A percentile compares a stretch with the other conserved stretches of the same genome.
Conservation (phyloP, 345 rosid species). For the Odontarrhena argentea region DNA sequence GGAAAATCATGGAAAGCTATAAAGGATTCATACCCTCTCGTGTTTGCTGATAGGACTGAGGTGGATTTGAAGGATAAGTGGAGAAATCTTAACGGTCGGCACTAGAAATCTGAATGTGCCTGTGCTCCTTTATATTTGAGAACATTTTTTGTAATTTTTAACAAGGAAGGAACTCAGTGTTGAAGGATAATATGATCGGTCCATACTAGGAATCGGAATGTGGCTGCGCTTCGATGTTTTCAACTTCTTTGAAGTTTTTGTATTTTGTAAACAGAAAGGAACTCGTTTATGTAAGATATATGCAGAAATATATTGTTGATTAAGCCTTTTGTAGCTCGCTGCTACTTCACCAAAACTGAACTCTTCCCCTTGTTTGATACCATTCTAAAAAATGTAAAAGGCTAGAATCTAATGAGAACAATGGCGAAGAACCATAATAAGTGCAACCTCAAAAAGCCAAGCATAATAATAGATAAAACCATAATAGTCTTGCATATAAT, state of each 20-base stretch:
- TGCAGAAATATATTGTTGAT: neutral
- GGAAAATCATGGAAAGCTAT: constrained; percentile 28
- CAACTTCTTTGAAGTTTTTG: neutral
- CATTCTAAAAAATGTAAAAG: too few species aligned
- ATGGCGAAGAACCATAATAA: too few species aligned
- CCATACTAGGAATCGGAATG: neutral
- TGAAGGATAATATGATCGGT: neutral
- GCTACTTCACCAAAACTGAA: too few species aligned
- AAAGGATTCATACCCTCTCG: constrained; percentile 19
- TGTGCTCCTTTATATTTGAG: neutral
- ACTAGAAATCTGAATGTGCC: neutral
- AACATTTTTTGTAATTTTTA: neutral
- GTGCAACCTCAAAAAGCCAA: too few species aligned
- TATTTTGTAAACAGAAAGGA: neutral
- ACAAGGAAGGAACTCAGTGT: neutral
- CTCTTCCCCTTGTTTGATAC: too few species aligned
- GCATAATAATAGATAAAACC: constrained; percentile 2
- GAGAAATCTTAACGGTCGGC: constrained; percentile 13
- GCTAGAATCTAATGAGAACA: too few species aligned
- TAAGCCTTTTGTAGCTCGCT: neutral
- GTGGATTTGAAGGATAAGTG: constrained; percentile 36
- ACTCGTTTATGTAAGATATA: neutral
- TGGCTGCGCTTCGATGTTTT: neutral
- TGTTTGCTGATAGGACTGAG: constrained; percentile 12
- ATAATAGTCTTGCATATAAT: constrained; percentile 8